Evolutionary conservation across 768 basidiomycete genomes (phyloP).

Genomic region (Tulasnella sp.): DNA sequence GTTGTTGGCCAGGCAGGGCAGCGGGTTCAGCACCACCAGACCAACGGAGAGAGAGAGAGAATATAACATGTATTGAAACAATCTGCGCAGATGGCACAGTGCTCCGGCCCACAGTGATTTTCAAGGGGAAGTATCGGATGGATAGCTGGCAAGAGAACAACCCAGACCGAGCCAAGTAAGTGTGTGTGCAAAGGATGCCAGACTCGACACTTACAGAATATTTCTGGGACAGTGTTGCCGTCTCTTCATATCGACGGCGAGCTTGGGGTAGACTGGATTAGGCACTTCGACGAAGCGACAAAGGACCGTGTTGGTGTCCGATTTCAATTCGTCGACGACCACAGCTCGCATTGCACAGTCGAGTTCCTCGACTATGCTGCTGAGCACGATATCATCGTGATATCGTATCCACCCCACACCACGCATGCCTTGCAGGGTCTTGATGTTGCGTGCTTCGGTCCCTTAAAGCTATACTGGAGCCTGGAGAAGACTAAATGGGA

Average conservation of each 20-base stretch:
- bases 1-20: slow-evolving; percentile 20
- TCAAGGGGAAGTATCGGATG: slow-evolving; percentile 11
- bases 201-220: background rate
- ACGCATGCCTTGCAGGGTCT: slow-evolving; percentile 31
- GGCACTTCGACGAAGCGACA: slow-evolving; percentile 34
- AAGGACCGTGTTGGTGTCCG: slow-evolving; percentile 21
- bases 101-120: slow-evolving; percentile 14
- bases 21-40: background rate
- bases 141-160: background rate
- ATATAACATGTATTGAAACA: slow-evolving; percentile 17
- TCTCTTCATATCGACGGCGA: no score
- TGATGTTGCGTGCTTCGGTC: slow-evolving; percentile 19
- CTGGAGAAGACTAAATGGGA: slow-evolving; percentile 30
- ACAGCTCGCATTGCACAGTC: slow-evolving; percentile 38
- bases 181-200: background rate
- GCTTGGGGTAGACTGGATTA: slow-evolving; percentile 35
- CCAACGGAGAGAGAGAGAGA: slow-evolving; percentile 5
- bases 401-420: slow-evolving; percentile 41
- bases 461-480: slow-evolving; percentile 31
- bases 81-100: slow-evolving; percentile 11
- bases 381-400: slow-evolving; percentile 34
- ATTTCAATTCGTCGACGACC: slow-evolving; percentile 41
- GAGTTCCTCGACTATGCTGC: slow-evolving; percentile 37
- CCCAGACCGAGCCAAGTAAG: background rate
- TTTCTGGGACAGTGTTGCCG: slow-evolving; percentile 28